These are phyloP conservation scores for Lepraria neglecta DNA, from an alignment of 495 filamentous ascomycete species.

Conservation along the genomic window DNA sequence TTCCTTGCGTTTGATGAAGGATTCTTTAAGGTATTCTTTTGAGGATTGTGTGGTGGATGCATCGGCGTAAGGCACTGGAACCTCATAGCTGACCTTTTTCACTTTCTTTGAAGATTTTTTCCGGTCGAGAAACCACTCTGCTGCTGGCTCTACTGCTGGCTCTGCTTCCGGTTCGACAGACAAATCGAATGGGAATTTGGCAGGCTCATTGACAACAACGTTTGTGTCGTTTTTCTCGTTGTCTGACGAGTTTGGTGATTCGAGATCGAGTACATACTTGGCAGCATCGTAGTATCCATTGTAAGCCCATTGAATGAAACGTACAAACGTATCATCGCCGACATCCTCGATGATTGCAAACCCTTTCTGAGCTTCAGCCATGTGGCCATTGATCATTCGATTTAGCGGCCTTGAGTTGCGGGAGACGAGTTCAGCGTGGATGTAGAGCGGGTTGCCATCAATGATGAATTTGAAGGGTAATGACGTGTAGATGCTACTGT, in stretches of 20 bases:
- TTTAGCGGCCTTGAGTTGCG: conserved; percentile 21
- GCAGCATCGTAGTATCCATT: conserved; percentile 21
- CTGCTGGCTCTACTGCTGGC: background rate
- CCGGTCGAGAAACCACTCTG: no score
- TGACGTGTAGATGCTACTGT: conserved; percentile 16
- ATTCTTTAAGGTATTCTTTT: conserved; percentile 2
- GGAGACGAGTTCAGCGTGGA: conserved; percentile 22
- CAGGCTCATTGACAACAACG: background rate
- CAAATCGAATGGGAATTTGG: no score
- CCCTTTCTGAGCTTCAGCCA: conserved; percentile 21
- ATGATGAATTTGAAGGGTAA: conserved; percentile 27
- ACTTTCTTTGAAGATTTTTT: background rate
- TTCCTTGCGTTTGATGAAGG: conserved; percentile 11
- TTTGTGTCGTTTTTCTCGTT: no score
- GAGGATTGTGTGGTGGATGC: background rate
- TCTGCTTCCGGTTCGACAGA: background rate
- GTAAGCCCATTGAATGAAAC: conserved; percentile 26
- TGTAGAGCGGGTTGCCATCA: conserved; percentile 22
- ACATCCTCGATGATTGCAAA: conserved; percentile 20
- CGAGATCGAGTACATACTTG: background rate
- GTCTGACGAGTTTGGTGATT: background rate
- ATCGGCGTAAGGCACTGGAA: no score
- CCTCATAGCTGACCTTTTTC: background rate
- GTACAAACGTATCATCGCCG: conserved; percentile 18
- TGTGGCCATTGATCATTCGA: conserved; percentile 20